phyloP scores from a whole-genome alignment of 106 monocot species.

The Dioscorea alata region DNA sequence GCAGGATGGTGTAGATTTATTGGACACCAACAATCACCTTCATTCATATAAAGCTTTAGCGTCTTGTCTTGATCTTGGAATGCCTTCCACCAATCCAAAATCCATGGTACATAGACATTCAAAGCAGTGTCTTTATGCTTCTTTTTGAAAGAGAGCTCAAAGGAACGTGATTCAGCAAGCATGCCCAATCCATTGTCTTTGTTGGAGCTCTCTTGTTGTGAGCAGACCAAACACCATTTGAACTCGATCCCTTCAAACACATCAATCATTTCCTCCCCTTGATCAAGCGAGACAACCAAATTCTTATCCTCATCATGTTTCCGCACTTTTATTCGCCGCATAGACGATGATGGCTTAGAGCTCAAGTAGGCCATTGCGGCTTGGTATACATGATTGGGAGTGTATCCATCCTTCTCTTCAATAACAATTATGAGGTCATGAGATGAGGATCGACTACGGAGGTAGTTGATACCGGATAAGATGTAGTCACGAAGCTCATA shows the following conservation, averaged over 20 bases:
- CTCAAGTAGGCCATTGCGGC: constrained; percentile 18
- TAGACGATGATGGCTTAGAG: constrained; percentile 7
- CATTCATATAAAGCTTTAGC: constrained; percentile 27
- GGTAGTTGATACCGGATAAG: background rate
- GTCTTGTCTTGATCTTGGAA: constrained; percentile 6
- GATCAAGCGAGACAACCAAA: constrained; percentile 15
- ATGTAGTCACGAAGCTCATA: constrained; percentile 13
- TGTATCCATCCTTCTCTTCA: constrained; percentile 13
- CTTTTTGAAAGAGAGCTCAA: constrained; percentile 32
- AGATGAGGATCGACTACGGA: constrained; percentile 11
- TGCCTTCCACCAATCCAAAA: constrained; percentile 13
- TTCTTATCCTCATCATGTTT: constrained; percentile 7
- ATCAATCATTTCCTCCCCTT: constrained; percentile 28
- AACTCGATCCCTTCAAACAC: constrained; percentile 25
- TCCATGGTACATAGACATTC: constrained; percentile 16
- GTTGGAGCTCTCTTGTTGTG: background rate
- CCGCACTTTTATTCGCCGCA: constrained; percentile 16
- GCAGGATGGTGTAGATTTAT: constrained; percentile 32
- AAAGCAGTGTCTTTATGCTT: constrained; percentile 24
- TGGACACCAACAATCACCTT: constrained; percentile 12
- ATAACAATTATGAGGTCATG: constrained; percentile 21
- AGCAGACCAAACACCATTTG: constrained; percentile 18
- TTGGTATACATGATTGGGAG: constrained; percentile 21
- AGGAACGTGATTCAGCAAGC: background rate
- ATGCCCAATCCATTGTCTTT: background rate